Conservation (phyloP, 1,284 basidiomycete genomes). For the Ceratobasidium theobromae region DNA sequence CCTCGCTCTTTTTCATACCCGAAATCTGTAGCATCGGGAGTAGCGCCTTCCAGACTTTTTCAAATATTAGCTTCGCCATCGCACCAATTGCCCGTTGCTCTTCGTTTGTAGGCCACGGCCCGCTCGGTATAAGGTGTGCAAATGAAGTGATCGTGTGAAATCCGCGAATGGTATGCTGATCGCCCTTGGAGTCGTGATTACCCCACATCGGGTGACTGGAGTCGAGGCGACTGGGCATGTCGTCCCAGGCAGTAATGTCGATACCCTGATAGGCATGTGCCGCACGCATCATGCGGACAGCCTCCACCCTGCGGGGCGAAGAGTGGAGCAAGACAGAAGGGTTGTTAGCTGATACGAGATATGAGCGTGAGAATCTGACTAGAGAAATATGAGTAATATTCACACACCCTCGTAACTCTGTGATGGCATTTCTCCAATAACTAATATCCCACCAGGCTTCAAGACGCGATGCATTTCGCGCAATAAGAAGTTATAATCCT, state of each 20-base stretch:
- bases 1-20: neutral
- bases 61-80: neutral
- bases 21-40: slow-evolving; percentile 1
- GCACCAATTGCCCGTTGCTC: slow-evolving; percentile 1
- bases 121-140: neutral
- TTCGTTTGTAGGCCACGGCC: slow-evolving; percentile 2
- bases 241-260: slow-evolving; percentile 3
- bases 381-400: neutral
- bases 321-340: neutral
- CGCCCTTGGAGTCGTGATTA: neutral
- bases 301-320: neutral
- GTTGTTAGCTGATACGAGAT: neutral
- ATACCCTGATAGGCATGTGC: neutral
- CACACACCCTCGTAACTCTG: slow-evolving; percentile 8
- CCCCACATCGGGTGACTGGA: slow-evolving; percentile 6
- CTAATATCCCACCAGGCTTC: slow-evolving; percentile 5
- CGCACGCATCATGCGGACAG: neutral
- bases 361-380: neutral
- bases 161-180: neutral
- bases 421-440: slow-evolving; percentile 7
- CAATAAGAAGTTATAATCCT: neutral
- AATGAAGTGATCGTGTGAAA: neutral
- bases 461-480: slow-evolving; percentile 20
- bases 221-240: neutral
- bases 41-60: slow-evolving; percentile 1